These are phyloP conservation scores for Pyrenochaeta sp. DNA, from an alignment of 2,329 filamentous ascomycete species.

Conservation along the genomic window DNA sequence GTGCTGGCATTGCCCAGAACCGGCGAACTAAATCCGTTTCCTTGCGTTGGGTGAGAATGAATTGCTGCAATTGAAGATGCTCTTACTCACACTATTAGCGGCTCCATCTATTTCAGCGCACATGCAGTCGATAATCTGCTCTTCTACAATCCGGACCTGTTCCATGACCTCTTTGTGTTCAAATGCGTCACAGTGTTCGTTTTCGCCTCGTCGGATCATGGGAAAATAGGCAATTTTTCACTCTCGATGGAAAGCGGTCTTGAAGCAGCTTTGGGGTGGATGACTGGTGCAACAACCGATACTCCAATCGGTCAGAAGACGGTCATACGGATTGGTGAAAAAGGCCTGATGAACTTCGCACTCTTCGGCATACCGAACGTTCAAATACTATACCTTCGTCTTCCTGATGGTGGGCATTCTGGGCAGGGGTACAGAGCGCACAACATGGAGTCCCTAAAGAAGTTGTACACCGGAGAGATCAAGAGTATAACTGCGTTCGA, in stretches of 20 bases:
- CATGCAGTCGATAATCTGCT: constrained; percentile 35
- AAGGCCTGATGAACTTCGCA: constrained; percentile 16
- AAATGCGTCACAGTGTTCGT: constrained; percentile 35
- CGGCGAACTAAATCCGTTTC: too few relatives aligned
- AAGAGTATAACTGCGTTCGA: constrained; percentile 25
- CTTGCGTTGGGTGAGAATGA: too few relatives aligned
- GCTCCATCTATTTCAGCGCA: constrained; percentile 37
- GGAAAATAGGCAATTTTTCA: constrained; percentile 20
- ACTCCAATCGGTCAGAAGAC: constrained; percentile 13
- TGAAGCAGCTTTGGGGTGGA: constrained; percentile 30
- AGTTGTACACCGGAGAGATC: constrained; percentile 28
- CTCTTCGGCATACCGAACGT: constrained; percentile 19
- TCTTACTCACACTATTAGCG: constrained; percentile 21
- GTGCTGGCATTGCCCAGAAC: too few relatives aligned
- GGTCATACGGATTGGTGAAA: constrained; percentile 11
- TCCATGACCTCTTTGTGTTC: constrained; percentile 35
- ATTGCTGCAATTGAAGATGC: not conserved
- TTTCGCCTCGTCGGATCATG: constrained; percentile 34
- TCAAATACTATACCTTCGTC: constrained; percentile 35
- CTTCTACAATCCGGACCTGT: constrained; percentile 39
- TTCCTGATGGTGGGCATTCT: constrained; percentile 30
- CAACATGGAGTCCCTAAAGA: constrained; percentile 23
- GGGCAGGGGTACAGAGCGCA: constrained; percentile 26
- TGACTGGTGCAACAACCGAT: constrained; percentile 16
- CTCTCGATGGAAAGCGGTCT: constrained; percentile 27